phyloP scores from a whole-genome alignment of 352 stramenopile species.

The Phytophthora idaei region DNA sequence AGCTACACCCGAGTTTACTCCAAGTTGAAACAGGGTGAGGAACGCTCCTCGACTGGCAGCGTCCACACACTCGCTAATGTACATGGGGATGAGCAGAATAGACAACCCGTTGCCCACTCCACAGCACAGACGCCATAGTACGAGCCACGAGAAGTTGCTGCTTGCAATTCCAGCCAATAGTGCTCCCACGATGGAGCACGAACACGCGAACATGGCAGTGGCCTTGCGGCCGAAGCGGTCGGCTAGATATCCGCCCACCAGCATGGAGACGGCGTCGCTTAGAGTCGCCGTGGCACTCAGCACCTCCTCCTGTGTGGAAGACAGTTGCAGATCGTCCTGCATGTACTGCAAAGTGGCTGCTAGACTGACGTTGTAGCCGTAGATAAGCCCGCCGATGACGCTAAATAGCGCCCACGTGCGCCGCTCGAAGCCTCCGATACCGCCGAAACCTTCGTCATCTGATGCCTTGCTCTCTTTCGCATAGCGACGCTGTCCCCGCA shows the following conservation, averaged over 20 bases:
- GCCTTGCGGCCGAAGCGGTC: slow-evolving; percentile 77
- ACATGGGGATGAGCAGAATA: slow-evolving; percentile 89
- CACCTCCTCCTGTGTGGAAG: slow-evolving; percentile 69
- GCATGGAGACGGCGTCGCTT: slow-evolving; percentile 81
- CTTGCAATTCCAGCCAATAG: slow-evolving; percentile 61
- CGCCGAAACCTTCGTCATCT: slow-evolving; percentile 7
- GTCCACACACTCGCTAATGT: slow-evolving; percentile 86
- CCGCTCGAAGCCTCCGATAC: slow-evolving; percentile 41
- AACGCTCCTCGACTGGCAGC: slow-evolving; percentile 63
- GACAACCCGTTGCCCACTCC: slow-evolving; percentile 85
- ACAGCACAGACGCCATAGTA: slow-evolving; percentile 72
- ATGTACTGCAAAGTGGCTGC: slow-evolving; percentile 86
- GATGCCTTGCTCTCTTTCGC: slow-evolving; percentile 7
- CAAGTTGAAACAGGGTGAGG: slow-evolving; percentile 83
- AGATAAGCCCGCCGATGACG: slow-evolving; percentile 83
- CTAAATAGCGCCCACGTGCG: slow-evolving; percentile 82
- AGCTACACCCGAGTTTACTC: slow-evolving; percentile 76
- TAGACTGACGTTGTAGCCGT: slow-evolving; percentile 89
- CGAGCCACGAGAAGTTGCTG: slow-evolving; percentile 61
- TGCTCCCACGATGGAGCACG: slow-evolving; percentile 71
- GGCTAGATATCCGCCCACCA: slow-evolving; percentile 70
- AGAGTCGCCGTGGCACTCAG: slow-evolving; percentile 83
- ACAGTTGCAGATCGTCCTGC: slow-evolving; percentile 66
- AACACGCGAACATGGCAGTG: slow-evolving; percentile 75
- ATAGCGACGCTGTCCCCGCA: slow-evolving; percentile 41